These are phyloP conservation scores for Emergomyces pasteurianus DNA, from an alignment of 2,329 filamentous ascomycete species.

Conservation along the genomic window DNA sequence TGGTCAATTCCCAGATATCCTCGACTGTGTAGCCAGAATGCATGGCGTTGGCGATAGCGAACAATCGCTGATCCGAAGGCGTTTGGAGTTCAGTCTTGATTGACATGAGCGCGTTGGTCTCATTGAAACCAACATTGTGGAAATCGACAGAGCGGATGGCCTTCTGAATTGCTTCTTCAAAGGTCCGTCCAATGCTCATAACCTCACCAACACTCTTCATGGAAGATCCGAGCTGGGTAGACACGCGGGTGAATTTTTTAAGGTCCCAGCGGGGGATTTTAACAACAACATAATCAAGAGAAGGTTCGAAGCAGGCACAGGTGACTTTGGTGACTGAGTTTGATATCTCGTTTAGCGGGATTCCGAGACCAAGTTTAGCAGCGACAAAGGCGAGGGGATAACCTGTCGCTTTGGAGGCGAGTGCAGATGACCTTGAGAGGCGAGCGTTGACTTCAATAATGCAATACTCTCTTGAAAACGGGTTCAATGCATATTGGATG, in stretches of 20 bases:
- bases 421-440: conserved; percentile 84
- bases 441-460: conserved; percentile 98
- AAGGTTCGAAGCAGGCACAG: conserved; percentile 96
- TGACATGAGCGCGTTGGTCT: conserved; percentile 83
- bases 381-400: conserved; percentile 95
- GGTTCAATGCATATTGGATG: conserved; percentile 95
- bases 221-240: conserved; percentile 86
- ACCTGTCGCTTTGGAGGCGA: conserved; percentile 93
- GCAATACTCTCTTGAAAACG: conserved; percentile 90
- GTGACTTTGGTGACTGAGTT: conserved; percentile 95
- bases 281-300: conserved; percentile 93
- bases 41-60: conserved; percentile 98
- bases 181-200: conserved; percentile 93
- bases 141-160: conserved; percentile 92
- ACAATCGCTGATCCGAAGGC: conserved; percentile 91
- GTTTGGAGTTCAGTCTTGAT: conserved; percentile 95
- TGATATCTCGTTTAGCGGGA: conserved; percentile 89
- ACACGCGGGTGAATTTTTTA: conserved; percentile 97
- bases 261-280: conserved; percentile 99
- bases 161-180: conserved; percentile 97
- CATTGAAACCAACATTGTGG: conserved; percentile 88
- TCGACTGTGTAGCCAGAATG: conserved; percentile 84
- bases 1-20: conserved; percentile 96
- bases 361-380: conserved; percentile 87
- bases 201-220: conserved; percentile 99